Evolutionary conservation across 257 asterid species (phyloP).

Genomic region (Petunia axillaris): DNA sequence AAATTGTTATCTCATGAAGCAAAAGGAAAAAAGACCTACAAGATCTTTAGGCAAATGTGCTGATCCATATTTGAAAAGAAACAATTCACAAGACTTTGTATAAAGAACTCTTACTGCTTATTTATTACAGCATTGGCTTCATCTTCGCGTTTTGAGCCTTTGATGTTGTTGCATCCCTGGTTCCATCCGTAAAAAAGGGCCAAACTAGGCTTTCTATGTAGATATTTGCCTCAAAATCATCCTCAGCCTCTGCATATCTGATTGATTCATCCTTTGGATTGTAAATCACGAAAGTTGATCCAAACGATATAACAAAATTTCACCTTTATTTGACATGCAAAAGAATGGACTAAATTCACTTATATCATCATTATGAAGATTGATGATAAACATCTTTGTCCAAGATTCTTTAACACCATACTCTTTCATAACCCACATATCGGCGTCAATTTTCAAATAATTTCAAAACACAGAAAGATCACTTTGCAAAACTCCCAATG

Average conservation of each 20-base stretch:
- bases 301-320: conserved; percentile 36
- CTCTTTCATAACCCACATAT: conserved; percentile 59
- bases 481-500: conserved; percentile 41
- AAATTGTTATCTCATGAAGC: not conserved
- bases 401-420: conserved; percentile 44
- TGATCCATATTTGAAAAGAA: not conserved
- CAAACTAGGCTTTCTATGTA: conserved; percentile 52
- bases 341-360: conserved; percentile 17
- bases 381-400: conserved; percentile 43
- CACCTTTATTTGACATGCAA: conserved; percentile 43
- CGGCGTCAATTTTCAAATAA: conserved; percentile 27
- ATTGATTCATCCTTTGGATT: conserved; percentile 34
- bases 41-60: not conserved
- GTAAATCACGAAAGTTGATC: conserved; percentile 36
- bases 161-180: not conserved
- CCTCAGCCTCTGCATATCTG: conserved; percentile 34
- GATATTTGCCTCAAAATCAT: conserved; percentile 9
- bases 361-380: conserved; percentile 22
- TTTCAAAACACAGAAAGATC: conserved; percentile 44
- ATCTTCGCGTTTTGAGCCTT: not conserved
- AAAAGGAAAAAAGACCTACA: not conserved
- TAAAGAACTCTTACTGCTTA: not conserved
- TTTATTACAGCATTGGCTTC: not conserved
- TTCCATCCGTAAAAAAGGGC: not conserved
- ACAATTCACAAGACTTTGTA: not conserved